A percentile compares a stretch with the other conserved stretches of the same genome.
Evolutionary conservation across 306 rosid species (phyloP).

Genomic region (Vicia faba): DNA sequence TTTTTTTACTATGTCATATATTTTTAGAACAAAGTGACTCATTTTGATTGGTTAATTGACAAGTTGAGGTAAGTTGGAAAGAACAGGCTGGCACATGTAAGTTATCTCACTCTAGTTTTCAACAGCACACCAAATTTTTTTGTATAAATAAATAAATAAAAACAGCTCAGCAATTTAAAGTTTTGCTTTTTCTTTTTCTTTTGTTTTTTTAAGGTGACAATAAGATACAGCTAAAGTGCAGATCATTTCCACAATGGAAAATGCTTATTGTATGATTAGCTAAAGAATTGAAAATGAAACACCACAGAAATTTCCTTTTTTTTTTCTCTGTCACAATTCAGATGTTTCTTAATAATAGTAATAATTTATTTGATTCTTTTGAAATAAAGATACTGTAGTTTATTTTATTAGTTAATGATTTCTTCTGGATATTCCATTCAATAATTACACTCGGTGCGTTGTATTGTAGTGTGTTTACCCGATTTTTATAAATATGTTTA

Average conservation of each 20-base stretch:
- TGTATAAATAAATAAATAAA: background rate
- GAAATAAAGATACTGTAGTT: background rate
- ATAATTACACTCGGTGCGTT: background rate
- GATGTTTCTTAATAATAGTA: conserved; percentile 24
- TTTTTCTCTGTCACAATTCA: background rate
- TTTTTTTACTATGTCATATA: background rate
- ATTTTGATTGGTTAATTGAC: conserved; percentile 24
- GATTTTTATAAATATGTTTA: background rate
- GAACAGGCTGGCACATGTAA: conserved; percentile 43
- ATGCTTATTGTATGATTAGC: conserved; percentile 43
- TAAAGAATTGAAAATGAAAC: conserved; percentile 31
- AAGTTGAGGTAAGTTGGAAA: background rate
- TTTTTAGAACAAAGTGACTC: background rate
- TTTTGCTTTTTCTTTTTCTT: background rate
- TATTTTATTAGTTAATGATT: conserved; percentile 17
- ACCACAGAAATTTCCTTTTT: conserved; percentile 36
- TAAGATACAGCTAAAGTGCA: conserved; percentile 56
- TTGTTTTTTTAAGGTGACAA: conserved; percentile 39
- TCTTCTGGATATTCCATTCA: conserved; percentile 14
- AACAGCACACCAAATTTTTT: background rate
- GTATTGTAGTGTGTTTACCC: background rate
- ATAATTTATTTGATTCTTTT: background rate
- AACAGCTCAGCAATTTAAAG: background rate
- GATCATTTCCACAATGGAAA: conserved; percentile 44
- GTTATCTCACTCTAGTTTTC: background rate